Conservation (phyloP, 2,329 filamentous ascomycete genomes). For the Zasmidium angulare region DNA sequence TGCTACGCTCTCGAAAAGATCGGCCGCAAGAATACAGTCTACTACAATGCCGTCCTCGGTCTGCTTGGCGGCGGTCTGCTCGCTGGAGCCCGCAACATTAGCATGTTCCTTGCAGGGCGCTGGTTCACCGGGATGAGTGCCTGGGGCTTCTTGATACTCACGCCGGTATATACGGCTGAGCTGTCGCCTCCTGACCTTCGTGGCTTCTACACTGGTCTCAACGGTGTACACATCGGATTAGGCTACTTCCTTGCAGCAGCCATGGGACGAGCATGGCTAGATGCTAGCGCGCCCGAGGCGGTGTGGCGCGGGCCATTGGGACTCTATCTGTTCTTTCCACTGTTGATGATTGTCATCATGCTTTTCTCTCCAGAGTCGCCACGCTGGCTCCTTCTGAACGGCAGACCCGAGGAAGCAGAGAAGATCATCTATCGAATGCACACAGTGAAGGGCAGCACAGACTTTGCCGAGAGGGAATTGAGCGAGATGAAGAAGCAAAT, state of each 20-base stretch:
- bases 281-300: background rate
- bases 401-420: constrained; percentile 39
- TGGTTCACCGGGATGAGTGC: constrained; percentile 1
- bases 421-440: constrained; percentile 44
- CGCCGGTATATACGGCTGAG: background rate
- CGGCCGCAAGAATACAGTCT: constrained; percentile 1
- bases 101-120: background rate
- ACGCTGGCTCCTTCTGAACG: constrained; percentile 46
- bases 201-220: constrained; percentile 1
- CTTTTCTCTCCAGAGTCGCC: constrained; percentile 24
- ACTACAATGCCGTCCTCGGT: constrained; percentile 1
- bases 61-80: background rate
- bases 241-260: background rate
- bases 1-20: constrained; percentile 1
- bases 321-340: background rate
- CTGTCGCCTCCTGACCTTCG: background rate
- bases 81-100: background rate
- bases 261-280: background rate
- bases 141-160: background rate
- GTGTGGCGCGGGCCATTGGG: background rate
- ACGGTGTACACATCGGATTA: background rate
- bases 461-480: constrained; percentile 28
- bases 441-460: constrained; percentile 37
- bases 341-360: constrained; percentile 1
- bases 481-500: constrained; percentile 43